Evolutionary conservation across 1,284 basidiomycete genomes (phyloP), one percentile per base, ranked within the genome.

Genomic region (Cronartium quercuum): DNA sequence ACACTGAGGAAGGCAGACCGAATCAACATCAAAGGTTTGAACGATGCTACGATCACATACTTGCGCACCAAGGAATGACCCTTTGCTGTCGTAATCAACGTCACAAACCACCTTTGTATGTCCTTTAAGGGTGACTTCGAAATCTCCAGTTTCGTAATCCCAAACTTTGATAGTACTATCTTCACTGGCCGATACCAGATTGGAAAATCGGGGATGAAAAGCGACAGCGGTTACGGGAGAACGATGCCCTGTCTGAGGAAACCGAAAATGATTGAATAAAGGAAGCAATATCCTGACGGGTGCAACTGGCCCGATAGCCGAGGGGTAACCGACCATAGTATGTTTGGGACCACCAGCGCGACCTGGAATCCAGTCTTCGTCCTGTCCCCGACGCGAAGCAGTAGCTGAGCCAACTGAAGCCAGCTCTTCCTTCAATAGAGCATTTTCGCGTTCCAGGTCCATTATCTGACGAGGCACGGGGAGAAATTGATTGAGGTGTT

Each of bases 61-160:
- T 18, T 7, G 83, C 87, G 80, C 79, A 90, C 91, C 91, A 78
- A 94, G 84, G 38, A 89, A 83, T 78, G 87, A 87, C 34, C 92
- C 92, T 82, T 90, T 91, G 76, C 87, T 86, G 81, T 94, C 92
- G 81, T 91, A 95, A 80, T 93, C 91, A 65, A 92, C 87, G 82
- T 94, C 91, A 81, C 88, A 88, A 21, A 95, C 89, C 21, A 90
- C 87, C 81, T 91, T 92, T 44, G 92, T 94, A 83, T 95, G 92
- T 0, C 92, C 91, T 83, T 94, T 95, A 76, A 95, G 83, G 7
- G 93, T 94, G 76, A 91, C 84, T 82, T 95, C 93, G 79, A 94
- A 90, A 78, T 94, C 92, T 35, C 92, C 92, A 47, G 90, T 90
- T 81, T 95, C 92, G 92, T 92, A 95, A 81, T 95, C 92, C 92